These are phyloP conservation scores for Cicer chorassanicum DNA, from an alignment of 306 rosid genomes.

Conservation along the genomic window DNA sequence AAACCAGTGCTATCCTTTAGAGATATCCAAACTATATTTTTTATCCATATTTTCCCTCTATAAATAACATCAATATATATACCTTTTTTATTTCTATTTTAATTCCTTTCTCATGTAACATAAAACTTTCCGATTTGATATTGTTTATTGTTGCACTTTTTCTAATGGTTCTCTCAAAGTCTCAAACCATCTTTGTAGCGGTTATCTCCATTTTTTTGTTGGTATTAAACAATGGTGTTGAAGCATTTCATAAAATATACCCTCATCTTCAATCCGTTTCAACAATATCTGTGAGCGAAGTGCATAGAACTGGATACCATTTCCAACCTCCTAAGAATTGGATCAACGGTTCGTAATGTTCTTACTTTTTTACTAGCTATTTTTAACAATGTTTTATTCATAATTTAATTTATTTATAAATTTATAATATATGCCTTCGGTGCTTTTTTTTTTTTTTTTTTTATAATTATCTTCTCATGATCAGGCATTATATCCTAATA, in stretches of 20 bases:
- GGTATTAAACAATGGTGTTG: constrained; percentile 49
- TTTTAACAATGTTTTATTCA: not conserved
- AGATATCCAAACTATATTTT: too few species aligned
- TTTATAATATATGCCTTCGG: not conserved
- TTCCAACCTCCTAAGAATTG: constrained; percentile 82
- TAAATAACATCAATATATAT: too few species aligned
- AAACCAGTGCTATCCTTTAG: too few species aligned
- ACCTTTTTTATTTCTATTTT: not conserved
- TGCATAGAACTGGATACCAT: constrained; percentile 72
- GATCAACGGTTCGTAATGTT: constrained; percentile 72
- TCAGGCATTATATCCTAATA: too few species aligned
- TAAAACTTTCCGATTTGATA: not conserved
- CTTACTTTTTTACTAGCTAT: not conserved
- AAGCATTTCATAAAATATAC: constrained; percentile 60
- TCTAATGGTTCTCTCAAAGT: constrained; percentile 41
- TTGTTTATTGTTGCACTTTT: not conserved
- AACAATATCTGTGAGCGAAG: constrained; percentile 19
- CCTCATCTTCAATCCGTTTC: constrained; percentile 59
- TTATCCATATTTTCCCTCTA: too few species aligned
- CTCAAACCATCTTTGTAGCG: constrained; percentile 3
- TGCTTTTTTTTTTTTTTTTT: not conserved
- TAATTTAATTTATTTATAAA: not conserved
- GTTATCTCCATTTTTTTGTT: constrained; percentile 35
- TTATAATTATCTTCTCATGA: not conserved
- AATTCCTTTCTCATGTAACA: not conserved